These are phyloP conservation scores for Saccharomycopsis capsularis DNA, from an alignment of 805 yeast genomes.

Conservation along the genomic window DNA sequence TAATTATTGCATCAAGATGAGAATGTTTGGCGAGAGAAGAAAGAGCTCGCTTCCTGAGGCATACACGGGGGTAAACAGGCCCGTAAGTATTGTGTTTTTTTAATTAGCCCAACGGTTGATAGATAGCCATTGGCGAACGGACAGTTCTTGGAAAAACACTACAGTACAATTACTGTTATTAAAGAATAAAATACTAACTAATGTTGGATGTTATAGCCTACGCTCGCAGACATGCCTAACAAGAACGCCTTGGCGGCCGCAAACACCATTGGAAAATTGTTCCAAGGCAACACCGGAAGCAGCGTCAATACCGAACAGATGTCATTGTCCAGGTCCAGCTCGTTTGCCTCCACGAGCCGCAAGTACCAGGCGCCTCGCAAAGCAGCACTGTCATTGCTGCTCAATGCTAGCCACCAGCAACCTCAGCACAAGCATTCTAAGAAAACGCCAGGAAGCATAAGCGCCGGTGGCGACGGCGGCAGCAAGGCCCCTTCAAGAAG, in stretches of 20 bases:
- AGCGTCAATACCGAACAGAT: background rate
- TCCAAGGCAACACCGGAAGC: constrained; percentile 9
- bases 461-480: no score
- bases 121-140: no score
- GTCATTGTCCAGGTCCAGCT: constrained; percentile 1
- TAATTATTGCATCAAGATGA: no score
- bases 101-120: no score
- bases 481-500: background rate
- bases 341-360: background rate
- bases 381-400: background rate
- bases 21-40: constrained; percentile 18
- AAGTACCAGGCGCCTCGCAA: background rate
- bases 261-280: constrained; percentile 17
- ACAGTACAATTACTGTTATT: no score
- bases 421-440: no score
- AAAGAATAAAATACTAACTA: no score
- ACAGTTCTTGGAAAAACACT: no score
- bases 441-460: no score
- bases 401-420: background rate
- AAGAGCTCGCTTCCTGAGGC: constrained; percentile 20
- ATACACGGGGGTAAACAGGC: constrained; percentile 19
- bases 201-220: no score
- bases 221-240: constrained; percentile 20
- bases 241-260: constrained; percentile 21
- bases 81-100: constrained; percentile 9